Percentiles rank a stretch among this genome's conserved stretches.
Evolutionary conservation across 2,329 filamentous ascomycete species (phyloP).

Genomic region (Leptographium procerum): DNA sequence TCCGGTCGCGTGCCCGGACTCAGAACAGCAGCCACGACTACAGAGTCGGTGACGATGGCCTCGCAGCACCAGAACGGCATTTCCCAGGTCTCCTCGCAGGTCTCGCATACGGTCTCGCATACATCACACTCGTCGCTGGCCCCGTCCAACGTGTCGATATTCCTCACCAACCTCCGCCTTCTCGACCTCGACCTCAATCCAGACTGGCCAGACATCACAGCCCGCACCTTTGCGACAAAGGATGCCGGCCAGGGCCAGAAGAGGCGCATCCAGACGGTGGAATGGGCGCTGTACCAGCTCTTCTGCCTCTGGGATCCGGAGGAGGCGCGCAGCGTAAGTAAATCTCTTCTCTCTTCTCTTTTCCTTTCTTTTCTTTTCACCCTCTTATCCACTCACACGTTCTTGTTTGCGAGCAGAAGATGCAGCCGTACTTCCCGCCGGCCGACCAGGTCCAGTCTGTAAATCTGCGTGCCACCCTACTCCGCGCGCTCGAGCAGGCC

Average conservation of each 20-base stretch:
- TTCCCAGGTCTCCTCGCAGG: not conserved
- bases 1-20: conserved; percentile 14
- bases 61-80: too few relatives aligned
- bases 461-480: conserved; percentile 75
- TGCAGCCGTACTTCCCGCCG: conserved; percentile 83
- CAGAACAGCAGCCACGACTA: conserved; percentile 6
- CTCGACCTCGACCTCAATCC: conserved; percentile 64
- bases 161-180: conserved; percentile 74
- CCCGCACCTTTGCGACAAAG: conserved; percentile 56
- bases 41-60: not conserved
- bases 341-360: not conserved
- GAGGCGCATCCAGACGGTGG: conserved; percentile 67
- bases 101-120: too few relatives aligned
- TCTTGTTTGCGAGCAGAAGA: too few relatives aligned
- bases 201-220: conserved; percentile 71
- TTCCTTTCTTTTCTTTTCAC: too few relatives aligned
- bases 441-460: conserved; percentile 82
- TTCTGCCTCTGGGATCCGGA: conserved; percentile 75
- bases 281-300: conserved; percentile 85
- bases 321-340: conserved; percentile 41
- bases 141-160: conserved; percentile 48
- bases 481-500: conserved; percentile 67
- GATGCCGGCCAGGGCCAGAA: conserved; percentile 65
- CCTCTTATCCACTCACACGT: too few relatives aligned
- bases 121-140: conserved; percentile 9